These are phyloP conservation scores for Phytophthora aleatoria DNA, from an alignment of 352 stramenopile genomes.

Conservation along the genomic window DNA sequence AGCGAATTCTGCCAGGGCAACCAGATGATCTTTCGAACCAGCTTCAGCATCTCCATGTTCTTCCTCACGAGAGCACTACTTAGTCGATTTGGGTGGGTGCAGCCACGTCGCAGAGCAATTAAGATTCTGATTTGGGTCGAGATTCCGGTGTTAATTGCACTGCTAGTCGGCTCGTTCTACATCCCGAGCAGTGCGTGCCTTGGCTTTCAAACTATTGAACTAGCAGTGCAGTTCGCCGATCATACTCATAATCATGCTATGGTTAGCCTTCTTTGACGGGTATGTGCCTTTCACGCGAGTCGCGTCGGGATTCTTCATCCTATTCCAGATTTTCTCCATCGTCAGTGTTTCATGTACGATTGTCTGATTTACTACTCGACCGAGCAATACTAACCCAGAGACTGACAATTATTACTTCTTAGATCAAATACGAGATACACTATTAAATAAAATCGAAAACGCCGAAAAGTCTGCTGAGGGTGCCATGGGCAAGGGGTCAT, in stretches of 20 bases:
- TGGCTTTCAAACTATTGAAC: background rate
- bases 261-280: slow-evolving; percentile 64
- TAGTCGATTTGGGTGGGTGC: slow-evolving; percentile 44
- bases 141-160: slow-evolving; percentile 46
- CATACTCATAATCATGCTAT: background rate
- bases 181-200: slow-evolving; percentile 57
- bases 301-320: slow-evolving; percentile 70
- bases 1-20: slow-evolving; percentile 62
- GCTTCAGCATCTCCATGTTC: slow-evolving; percentile 65
- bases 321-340: slow-evolving; percentile 84
- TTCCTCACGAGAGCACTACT: slow-evolving; percentile 57
- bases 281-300: slow-evolving; percentile 64
- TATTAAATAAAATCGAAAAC: slow-evolving; percentile 58
- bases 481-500: background rate
- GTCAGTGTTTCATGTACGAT: slow-evolving; percentile 75
- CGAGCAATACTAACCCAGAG: background rate
- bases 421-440: slow-evolving; percentile 67
- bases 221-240: background rate
- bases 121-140: slow-evolving; percentile 45
- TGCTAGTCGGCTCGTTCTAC: slow-evolving; percentile 77
- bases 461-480: slow-evolving; percentile 33
- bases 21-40: slow-evolving; percentile 74
- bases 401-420: background rate
- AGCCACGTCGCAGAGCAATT: slow-evolving; percentile 32
- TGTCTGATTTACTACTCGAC: background rate